Base-by-base conservation (phyloP, 352 stramenopile genomes). In the Pythium apleroticum region DNA sequence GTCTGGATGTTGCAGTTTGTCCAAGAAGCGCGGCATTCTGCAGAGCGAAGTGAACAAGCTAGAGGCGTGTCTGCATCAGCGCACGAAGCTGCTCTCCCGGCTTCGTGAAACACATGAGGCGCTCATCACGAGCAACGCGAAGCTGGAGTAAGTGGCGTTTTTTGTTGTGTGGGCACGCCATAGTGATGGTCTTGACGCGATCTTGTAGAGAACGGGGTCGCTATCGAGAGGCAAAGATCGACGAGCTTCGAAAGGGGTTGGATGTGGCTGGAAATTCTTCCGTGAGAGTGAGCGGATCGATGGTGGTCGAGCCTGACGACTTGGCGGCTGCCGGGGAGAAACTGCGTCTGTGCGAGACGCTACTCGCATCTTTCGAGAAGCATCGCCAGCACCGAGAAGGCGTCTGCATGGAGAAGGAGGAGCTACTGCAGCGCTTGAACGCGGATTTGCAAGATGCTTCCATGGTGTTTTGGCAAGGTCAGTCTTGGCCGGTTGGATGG, bases 1-100 rank as follows among this genome's bases (percentile, higher is more conserved):
- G 48, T 12, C 28, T 39, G n/a, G 17, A 27, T 17, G 31, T 19
- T n/a, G 3, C 30, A 86, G 77, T 7, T 67, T 83, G 58, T 65
- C 70, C 4, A 84, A 80, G 66, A 86, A 84, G 53, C 73, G 77
- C 33, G 73, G 71, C 8, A 74, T 77, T 24, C 48, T 86, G 49
- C 58, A 75, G 46, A 60, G 48, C 20, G 71, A 86, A 41, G 63
- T 64, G 27, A 20, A 22, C 5, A 80, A 82, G 58, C 60, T 80
- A 5, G 65, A 79, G 39, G 64, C 69, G 24, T 46, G 71, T 25
- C 60, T 86, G 11, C 5, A 10, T 7, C 59, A 82, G 19, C 67
- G 74, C 52, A 77, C 76, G 11, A 64, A 74, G 31, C 62, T 77
- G 53, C 64, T 86, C 30, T 70, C 59, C 14, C 56, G 53, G 20